These are phyloP conservation scores for Fabrea salina DNA, from an alignment of 169 alveolate species.

Conservation along the genomic window DNA sequence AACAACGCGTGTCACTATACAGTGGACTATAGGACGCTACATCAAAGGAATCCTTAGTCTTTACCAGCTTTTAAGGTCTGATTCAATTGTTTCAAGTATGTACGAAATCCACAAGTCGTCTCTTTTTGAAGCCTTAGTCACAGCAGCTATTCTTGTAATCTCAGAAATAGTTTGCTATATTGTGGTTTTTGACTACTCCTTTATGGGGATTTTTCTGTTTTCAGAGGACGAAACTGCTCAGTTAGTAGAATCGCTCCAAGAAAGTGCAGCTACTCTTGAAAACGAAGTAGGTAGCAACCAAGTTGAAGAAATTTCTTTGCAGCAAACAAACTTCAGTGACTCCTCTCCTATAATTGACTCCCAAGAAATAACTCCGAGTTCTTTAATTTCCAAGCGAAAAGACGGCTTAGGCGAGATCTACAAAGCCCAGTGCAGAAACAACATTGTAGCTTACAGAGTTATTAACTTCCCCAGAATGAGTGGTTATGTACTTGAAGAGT, in stretches of 20 bases:
- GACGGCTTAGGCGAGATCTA: conserved; percentile 19
- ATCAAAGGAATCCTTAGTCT: neutral
- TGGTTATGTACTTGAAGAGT: conserved; percentile 23
- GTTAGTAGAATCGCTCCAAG: too few species aligned
- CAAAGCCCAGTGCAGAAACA: neutral
- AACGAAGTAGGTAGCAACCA: neutral
- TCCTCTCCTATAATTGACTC: neutral
- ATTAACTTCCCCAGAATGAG: conserved; percentile 11
- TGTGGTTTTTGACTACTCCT: neutral
- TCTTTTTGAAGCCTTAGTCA: neutral
- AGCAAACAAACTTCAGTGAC: neutral
- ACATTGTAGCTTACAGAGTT: neutral
- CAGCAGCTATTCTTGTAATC: neutral
- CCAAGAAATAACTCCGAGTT: neutral
- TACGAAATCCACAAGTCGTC: neutral
- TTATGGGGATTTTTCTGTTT: neutral
- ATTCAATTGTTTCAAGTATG: neutral
- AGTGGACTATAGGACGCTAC: conserved; percentile 22
- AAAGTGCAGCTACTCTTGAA: too few species aligned
- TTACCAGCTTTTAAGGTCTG: neutral
- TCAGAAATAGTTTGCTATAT: neutral
- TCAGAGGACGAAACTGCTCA: too few species aligned
- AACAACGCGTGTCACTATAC: neutral
- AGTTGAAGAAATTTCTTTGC: neutral
- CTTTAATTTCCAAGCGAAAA: neutral